Evolutionary conservation across 2,329 filamentous ascomycete species (phyloP), one percentile per base, ranked within the genome.

Genomic region (Aureobasidium sp.): DNA sequence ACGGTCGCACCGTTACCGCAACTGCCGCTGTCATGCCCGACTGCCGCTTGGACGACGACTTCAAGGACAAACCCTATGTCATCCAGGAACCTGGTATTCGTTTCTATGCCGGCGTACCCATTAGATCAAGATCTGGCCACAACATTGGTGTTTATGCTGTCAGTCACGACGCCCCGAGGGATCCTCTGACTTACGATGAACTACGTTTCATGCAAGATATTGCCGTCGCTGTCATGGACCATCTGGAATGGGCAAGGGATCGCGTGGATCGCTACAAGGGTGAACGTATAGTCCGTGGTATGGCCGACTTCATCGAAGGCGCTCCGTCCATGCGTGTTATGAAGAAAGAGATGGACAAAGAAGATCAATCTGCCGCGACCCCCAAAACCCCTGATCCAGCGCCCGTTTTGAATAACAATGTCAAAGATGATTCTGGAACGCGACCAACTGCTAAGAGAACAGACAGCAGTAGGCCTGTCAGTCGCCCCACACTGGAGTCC

Each of bases 51-150:
- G 73, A 75, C 54, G 61, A 62, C 3, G 70, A 72, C 2, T 75
- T 72, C 68, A 69, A 67, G 40, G 61, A 68, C 15, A 64, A 71
- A 8, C 66, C 68, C 4, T 73, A 72, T 52, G 68, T 74, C 24
- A 42, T 62, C 0, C 65, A 66, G 15, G 67, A 68, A 33, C 71
- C 71, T 3, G 61, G 68, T 35, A 67, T 72, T 24, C 65, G 68
- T 15, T 72, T 71, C 63, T 74, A 74, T 59, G 67, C 66, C 22
- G 72, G 72, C 2, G 71, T 73, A 12, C 72, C 72, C 4, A 66
- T 74, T 27, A 63, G 65, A 15, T 70, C 71, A 7, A 67, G 67
- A 33, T 68, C 69, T 39, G 72, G 72, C 9, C 64, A 71, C 24
- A 66, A 67, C n/a, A 74, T 74, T 47, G 73, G 73, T 9, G 69